Evolutionary conservation across 176 grass and related monocot genomes (phyloP).

Genomic region (Eleusine indica): DNA sequence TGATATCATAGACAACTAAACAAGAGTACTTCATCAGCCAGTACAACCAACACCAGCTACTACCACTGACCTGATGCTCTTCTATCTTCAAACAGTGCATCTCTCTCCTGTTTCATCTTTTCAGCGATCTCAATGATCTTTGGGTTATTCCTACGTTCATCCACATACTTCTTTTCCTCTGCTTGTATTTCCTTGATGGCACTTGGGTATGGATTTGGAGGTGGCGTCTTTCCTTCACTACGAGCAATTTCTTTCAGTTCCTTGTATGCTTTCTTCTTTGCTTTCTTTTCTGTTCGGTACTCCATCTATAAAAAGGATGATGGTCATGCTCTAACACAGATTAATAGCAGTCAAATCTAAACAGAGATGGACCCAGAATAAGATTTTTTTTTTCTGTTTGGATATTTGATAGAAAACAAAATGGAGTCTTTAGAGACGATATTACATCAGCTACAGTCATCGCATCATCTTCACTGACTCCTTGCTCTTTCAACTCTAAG

Average conservation of each 20-base stretch:
- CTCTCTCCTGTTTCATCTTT: constrained; percentile 76
- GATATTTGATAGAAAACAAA: constrained; percentile 25
- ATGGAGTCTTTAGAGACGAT: background rate
- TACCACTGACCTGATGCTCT: constrained; percentile 24
- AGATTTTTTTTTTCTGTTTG: background rate
- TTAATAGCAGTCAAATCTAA: background rate
- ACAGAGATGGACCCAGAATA: background rate
- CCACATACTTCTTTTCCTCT: constrained; percentile 81
- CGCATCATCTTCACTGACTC: constrained; percentile 72
- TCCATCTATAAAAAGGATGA: constrained; percentile 66
- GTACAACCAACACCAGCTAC: constrained; percentile 4
- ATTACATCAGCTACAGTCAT: constrained; percentile 89
- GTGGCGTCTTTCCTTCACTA: constrained; percentile 65
- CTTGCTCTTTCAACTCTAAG: constrained; percentile 72
- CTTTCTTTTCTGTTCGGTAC: constrained; percentile 75
- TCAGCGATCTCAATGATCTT: constrained; percentile 83
- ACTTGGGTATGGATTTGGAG: constrained; percentile 81
- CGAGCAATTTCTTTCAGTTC: constrained; percentile 68
- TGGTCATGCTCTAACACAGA: constrained; percentile 10
- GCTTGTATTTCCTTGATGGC: constrained; percentile 85
- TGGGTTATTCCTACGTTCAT: constrained; percentile 75
- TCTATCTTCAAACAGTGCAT: constrained; percentile 42
- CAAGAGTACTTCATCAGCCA: background rate
- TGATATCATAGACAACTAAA: background rate
- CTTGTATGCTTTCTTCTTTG: constrained; percentile 79